These are phyloP conservation scores for Dipodascus albidus DNA, from an alignment of 805 yeast genomes.

Conservation along the genomic window DNA sequence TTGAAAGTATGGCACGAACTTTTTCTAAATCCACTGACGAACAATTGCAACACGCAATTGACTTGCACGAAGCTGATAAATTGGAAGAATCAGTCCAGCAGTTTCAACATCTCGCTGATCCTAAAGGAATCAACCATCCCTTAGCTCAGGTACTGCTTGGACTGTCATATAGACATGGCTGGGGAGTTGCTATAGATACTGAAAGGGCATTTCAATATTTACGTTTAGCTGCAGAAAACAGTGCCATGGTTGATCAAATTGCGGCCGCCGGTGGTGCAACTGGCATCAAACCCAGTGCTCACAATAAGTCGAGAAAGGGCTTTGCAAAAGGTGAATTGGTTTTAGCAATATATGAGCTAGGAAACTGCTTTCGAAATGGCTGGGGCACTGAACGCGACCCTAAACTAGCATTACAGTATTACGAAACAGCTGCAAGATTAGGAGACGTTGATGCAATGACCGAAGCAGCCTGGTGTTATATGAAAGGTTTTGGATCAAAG, in stretches of 20 bases:
- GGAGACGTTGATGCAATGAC: conserved; percentile 25
- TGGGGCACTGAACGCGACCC: conserved; percentile 23
- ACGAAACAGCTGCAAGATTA: conserved; percentile 22
- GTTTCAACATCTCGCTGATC: conserved; percentile 19
- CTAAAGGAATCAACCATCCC: conserved; percentile 15
- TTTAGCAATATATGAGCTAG: conserved; percentile 23
- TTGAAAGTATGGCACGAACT: not conserved
- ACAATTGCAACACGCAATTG: conserved; percentile 19
- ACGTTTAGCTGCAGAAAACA: conserved; percentile 16
- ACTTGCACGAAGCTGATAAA: conserved; percentile 19
- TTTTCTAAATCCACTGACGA: conserved; percentile 8
- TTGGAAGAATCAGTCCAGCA: conserved; percentile 12
- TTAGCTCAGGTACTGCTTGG: conserved; percentile 24
- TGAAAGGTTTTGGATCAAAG: conserved; percentile 20
- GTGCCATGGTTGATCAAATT: conserved; percentile 14
- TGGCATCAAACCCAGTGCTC: conserved; percentile 9
- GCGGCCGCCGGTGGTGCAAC: conserved; percentile 9
- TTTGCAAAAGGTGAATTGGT: conserved; percentile 16
- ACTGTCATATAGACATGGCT: conserved; percentile 22
- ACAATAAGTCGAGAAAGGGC: conserved; percentile 5
- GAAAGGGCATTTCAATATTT: conserved; percentile 16
- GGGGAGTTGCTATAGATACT: conserved; percentile 19
- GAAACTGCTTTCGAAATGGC: conserved; percentile 23
- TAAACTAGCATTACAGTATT: conserved; percentile 18
- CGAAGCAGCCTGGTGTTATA: conserved; percentile 20